Base-by-base conservation (phyloP, 352 stramenopile species). In the Pythium sp. region DNA sequence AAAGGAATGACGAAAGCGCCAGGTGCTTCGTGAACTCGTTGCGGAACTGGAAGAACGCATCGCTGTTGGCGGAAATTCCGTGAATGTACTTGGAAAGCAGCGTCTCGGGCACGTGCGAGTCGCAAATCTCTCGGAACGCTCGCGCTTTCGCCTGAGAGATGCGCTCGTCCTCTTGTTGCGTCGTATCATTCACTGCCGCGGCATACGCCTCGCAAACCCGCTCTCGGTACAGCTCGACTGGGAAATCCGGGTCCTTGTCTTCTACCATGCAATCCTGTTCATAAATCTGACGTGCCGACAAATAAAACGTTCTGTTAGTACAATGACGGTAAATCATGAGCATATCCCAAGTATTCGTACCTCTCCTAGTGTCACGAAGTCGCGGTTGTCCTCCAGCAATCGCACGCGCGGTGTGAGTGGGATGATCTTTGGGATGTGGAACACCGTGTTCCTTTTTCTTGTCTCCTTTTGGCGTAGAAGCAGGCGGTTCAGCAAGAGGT, bases 381-480 rank as follows among this genome's bases (percentile, higher is more conserved):
- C 82, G 11, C 84, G 74, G 51, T 90, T 85, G 70, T 98, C 92
- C 51, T 97, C 87, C 15, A 96, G 74, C 56, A 98, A 69, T 8
- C 90, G 82, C 15, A 98, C 89, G 3, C 94, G 88, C 26, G 92
- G 91, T 30, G 94, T 98, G 34, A 98, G 87, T 28, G 93, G 94
- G 18, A 98, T 93, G 53, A 98, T 91, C 68, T 97, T 95, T 5
- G 93, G 92, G 1, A 98, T 79, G 58, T 96, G 86, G 61, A 97
- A 95, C n/a, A 91, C 78, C 5, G 94, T 82, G 70, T 97, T 93
- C 49, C 90, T 86, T 36, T 92, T 89, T 58, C 91, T 87, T 12
- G 92, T 95, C 70, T 97, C 85, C 67, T 96, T 93, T 76, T 97
- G 86, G 11, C 87, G 86, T 41, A 89, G 66, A 8, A 98, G 65